phyloP scores from a whole-genome alignment of 2,329 filamentous ascomycete species.

The Dothideomycetidae sp. region DNA sequence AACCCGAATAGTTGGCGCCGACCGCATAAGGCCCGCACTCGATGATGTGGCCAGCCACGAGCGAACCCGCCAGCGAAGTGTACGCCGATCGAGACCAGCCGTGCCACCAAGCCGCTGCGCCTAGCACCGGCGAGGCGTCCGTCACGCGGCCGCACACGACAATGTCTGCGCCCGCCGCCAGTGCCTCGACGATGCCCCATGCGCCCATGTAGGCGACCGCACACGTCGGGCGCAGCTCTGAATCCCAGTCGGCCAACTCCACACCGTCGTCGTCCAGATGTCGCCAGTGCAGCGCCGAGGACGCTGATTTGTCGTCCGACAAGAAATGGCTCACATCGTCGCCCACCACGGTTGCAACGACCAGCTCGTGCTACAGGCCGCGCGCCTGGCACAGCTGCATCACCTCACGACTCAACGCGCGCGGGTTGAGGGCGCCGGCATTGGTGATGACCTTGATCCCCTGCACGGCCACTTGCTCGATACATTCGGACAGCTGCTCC shows the following conservation, averaged over 20 bases:
- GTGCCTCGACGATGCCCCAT: constrained; percentile 28
- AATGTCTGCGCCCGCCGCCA: constrained; percentile 30
- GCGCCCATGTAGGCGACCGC: constrained; percentile 31
- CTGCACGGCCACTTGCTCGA: constrained; percentile 34
- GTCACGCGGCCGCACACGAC: constrained; percentile 32
- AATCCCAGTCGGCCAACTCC: constrained; percentile 5
- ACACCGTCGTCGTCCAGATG: constrained; percentile 7
- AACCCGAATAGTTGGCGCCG: constrained; percentile 32
- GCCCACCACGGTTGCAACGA: constrained; percentile 36
- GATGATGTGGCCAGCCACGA: constrained; percentile 31
- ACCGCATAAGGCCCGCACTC: constrained; percentile 31
- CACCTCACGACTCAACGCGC: constrained; percentile 35
- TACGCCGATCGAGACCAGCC: constrained; percentile 27
- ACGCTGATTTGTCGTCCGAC: background rate
- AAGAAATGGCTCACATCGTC: constrained; percentile 24
- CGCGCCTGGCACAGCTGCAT: constrained; percentile 22
- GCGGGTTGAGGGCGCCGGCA: constrained; percentile 42
- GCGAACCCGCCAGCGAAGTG: constrained; percentile 27
- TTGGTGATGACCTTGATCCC: constrained; percentile 43
- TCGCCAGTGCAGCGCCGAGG: constrained; percentile 2
- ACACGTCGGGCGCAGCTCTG: constrained; percentile 17
- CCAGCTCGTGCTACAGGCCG: constrained; percentile 30
- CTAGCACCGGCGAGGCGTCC: constrained; percentile 31
- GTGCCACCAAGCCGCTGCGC: constrained; percentile 33
- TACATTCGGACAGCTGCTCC: constrained; percentile 31